Percentiles rank a stretch among this genome's conserved stretches.
phyloP scores from a whole-genome alignment of 1,284 basidiomycete genomes.

The Tylopilus sp. region DNA sequence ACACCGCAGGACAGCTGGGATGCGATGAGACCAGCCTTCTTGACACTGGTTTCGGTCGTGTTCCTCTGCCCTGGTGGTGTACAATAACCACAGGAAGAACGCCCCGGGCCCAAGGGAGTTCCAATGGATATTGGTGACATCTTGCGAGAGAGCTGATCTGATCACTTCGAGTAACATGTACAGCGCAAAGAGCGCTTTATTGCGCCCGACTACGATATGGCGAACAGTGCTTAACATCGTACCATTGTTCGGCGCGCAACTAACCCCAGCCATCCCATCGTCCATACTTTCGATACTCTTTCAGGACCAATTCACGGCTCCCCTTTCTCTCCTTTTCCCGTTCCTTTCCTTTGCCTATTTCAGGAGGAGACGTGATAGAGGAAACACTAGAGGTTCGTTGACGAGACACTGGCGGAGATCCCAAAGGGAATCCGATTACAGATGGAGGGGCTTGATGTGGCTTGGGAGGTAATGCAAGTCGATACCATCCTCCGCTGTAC shows the following conservation, averaged over 20 bases:
- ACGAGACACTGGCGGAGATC: constrained; percentile 36
- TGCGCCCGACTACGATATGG: too few relatives aligned
- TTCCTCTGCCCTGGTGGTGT: constrained; percentile 37
- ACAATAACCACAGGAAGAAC: constrained; percentile 44
- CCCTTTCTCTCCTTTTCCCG: constrained; percentile 56
- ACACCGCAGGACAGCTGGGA: constrained; percentile 51
- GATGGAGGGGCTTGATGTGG: constrained; percentile 22
- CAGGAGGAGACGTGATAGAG: constrained; percentile 44
- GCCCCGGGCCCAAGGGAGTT: constrained; percentile 26
- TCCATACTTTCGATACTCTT: constrained; percentile 77
- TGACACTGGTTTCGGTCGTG: constrained; percentile 31
- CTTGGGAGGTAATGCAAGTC: constrained; percentile 65
- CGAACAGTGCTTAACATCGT: background rate
- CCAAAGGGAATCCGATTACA: constrained; percentile 42
- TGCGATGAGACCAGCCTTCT: constrained; percentile 36
- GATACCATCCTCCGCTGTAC: constrained; percentile 91
- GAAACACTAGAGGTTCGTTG: constrained; percentile 52
- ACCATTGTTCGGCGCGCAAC: constrained; percentile 16
- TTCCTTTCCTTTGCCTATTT: constrained; percentile 60
- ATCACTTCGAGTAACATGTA: background rate
- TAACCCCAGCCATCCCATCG: constrained; percentile 83
- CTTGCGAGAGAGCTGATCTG: background rate
- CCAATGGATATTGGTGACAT: constrained; percentile 32
- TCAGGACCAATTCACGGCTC: constrained; percentile 60
- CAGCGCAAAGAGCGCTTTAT: background rate